Conservation (phyloP, 2,329 filamentous ascomycete species). For the Plenodomus lindquistii region DNA sequence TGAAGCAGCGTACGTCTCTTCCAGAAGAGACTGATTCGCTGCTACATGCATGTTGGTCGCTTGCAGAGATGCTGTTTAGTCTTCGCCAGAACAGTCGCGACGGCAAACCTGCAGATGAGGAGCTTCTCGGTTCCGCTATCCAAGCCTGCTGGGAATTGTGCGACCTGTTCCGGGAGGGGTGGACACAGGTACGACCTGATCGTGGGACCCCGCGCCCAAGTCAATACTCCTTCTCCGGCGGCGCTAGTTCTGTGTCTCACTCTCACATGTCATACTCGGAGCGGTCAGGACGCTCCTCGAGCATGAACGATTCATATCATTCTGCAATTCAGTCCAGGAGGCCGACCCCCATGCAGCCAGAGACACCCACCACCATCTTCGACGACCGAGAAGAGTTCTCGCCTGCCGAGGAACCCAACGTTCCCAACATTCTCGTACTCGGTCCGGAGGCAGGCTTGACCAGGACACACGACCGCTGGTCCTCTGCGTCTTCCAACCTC, state of each 20-base stretch:
- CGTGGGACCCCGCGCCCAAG: conserved; percentile 81
- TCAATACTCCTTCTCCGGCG: conserved; percentile 67
- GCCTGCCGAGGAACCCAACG: conserved; percentile 70
- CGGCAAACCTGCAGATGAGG: conserved; percentile 74
- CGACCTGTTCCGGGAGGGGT: conserved; percentile 89
- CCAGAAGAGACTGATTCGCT: conserved; percentile 83
- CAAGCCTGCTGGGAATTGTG: conserved; percentile 95
- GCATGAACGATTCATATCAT: conserved; percentile 52
- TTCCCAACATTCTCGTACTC: conserved; percentile 87
- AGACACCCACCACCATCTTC: conserved; percentile 94
- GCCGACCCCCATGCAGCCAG: conserved; percentile 58
- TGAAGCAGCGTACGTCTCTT: conserved; percentile 84
- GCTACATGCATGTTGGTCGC: conserved; percentile 81
- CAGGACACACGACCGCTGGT: conserved; percentile 71
- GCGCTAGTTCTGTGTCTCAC: conserved; percentile 37
- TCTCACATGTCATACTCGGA: conserved; percentile 41
- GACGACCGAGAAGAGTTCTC: conserved; percentile 81
- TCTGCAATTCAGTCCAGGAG: conserved; percentile 47
- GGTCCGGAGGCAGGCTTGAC: conserved; percentile 65
- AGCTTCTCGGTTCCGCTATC: conserved; percentile 82
- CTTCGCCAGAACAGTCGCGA: conserved; percentile 81
- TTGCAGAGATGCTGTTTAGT: conserved; percentile 92
- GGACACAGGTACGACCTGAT: conserved; percentile 86
- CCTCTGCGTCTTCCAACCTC: conserved; percentile 72
- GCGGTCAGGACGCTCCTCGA: conserved; percentile 45